Conservation (phyloP, 2,329 filamentous ascomycete genomes). For the Aspergillus sp. region DNA sequence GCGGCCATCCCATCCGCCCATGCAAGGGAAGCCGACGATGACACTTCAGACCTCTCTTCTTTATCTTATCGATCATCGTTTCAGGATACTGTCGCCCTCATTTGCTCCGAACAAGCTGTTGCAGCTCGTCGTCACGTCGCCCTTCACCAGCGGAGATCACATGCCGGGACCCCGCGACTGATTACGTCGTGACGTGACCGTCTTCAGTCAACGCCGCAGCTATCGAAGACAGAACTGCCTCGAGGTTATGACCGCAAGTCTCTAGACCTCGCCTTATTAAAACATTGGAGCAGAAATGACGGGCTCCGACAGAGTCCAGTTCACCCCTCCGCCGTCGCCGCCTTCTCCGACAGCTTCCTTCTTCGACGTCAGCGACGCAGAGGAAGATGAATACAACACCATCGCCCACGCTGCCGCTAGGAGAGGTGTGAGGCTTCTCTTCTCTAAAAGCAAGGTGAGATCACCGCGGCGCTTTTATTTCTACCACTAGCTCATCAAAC, state of each 20-base stretch:
- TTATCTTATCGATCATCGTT: too few relatives aligned
- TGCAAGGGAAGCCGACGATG: too few relatives aligned
- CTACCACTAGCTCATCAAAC: slow-evolving; percentile 3
- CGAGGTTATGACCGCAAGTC: not conserved
- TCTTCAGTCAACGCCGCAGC: not conserved
- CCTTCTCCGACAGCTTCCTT: slow-evolving; percentile 82
- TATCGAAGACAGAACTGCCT: not conserved
- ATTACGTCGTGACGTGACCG: slow-evolving; percentile 15
- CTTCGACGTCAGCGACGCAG: slow-evolving; percentile 95
- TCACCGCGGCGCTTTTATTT: not conserved
- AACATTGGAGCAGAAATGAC: slow-evolving; percentile 26
- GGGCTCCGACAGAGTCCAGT: slow-evolving; percentile 26
- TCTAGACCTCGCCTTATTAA: not conserved
- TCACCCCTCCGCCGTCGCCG: slow-evolving; percentile 42
- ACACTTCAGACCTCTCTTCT: too few relatives aligned
- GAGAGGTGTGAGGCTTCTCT: slow-evolving; percentile 87
- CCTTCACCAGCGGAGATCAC: slow-evolving; percentile 6
- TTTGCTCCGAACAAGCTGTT: too few relatives aligned
- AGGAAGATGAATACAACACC: slow-evolving; percentile 92
- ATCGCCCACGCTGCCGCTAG: slow-evolving; percentile 77
- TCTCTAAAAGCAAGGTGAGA: slow-evolving; percentile 89
- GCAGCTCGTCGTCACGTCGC: not conserved
- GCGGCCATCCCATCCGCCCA: not conserved
- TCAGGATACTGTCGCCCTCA: too few relatives aligned
- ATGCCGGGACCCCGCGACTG: slow-evolving; percentile 11